Conservation (phyloP, 306 rosid species). For the Sindora glabra region DNA sequence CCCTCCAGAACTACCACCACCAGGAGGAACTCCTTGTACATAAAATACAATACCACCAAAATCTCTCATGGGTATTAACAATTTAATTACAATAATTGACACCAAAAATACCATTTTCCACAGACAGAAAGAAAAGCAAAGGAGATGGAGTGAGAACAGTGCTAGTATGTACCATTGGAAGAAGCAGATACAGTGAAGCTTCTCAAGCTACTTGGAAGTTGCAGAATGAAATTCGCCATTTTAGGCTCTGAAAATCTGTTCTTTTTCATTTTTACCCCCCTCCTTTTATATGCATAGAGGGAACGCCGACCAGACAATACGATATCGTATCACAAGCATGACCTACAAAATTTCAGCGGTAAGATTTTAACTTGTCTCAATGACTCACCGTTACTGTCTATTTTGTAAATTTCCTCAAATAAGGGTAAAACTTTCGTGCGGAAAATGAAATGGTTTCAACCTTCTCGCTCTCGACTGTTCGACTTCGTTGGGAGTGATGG, state of each 20-base stretch:
- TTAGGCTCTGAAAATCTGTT: background rate
- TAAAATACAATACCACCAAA: background rate
- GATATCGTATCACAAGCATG: background rate
- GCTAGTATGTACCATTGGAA: slow-evolving; percentile 39
- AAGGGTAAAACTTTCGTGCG: background rate
- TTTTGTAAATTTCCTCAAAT: background rate
- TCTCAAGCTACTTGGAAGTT: slow-evolving; percentile 49
- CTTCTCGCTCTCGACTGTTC: too few relatives aligned
- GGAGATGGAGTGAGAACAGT: background rate
- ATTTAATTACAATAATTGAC: background rate
- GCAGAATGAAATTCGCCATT: slow-evolving; percentile 70
- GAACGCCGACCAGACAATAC: background rate
- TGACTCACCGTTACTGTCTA: background rate
- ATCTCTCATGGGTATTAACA: background rate
- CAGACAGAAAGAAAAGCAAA: background rate
- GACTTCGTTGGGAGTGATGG: slow-evolving; percentile 29
- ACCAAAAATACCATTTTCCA: background rate
- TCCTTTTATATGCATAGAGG: background rate
- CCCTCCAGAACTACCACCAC: slow-evolving; percentile 47
- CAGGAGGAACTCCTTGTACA: slow-evolving; percentile 47
- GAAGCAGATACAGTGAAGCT: slow-evolving; percentile 62
- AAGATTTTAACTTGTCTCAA: slow-evolving; percentile 9
- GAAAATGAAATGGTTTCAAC: slow-evolving; percentile 6
- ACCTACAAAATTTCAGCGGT: slow-evolving; percentile 30
- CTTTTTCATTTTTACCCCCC: background rate